A percentile compares a stretch with the other conserved stretches of the same genome.
Evolutionary conservation across 306 rosid species (phyloP).

Genomic region (Castanea sativa): DNA sequence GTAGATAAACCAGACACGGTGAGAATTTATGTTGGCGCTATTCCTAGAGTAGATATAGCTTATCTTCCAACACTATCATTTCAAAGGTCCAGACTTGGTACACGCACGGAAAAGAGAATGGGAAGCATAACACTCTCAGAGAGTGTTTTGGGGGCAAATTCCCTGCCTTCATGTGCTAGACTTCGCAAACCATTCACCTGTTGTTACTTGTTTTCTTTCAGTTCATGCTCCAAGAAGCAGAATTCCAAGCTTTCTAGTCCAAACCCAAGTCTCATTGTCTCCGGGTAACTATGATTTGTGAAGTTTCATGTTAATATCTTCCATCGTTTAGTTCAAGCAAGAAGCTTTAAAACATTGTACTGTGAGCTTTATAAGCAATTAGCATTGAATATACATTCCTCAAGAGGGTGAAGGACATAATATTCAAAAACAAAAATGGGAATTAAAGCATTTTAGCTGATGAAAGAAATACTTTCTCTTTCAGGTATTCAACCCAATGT

Average conservation of each 20-base stretch:
- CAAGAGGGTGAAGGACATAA: background rate
- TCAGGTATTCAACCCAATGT: conserved; percentile 38
- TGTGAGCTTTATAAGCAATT: background rate
- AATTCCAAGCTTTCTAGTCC: conserved; percentile 35
- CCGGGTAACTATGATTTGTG: conserved; percentile 27
- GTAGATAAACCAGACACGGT: too few relatives aligned
- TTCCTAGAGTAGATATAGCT: conserved; percentile 4
- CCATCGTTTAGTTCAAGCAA: background rate
- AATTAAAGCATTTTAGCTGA: background rate
- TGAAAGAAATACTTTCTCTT: conserved; percentile 19
- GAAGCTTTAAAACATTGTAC: background rate
- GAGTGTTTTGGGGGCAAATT: conserved; percentile 32
- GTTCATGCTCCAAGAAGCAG: conserved; percentile 26
- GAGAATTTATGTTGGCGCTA: conserved; percentile 5
- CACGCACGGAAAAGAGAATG: conserved; percentile 35
- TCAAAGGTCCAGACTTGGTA: background rate
- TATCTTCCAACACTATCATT: conserved; percentile 14
- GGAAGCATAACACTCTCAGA: conserved; percentile 48
- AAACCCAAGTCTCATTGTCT: conserved; percentile 24
- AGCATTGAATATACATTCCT: background rate
- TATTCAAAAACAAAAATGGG: background rate
- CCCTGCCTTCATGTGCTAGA: conserved; percentile 29
- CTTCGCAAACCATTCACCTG: conserved; percentile 40
- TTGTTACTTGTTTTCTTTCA: conserved; percentile 30
- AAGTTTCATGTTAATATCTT: background rate